Evolutionary conservation across 306 rosid genomes (phyloP).

Genomic region (Benincasa hispida): DNA sequence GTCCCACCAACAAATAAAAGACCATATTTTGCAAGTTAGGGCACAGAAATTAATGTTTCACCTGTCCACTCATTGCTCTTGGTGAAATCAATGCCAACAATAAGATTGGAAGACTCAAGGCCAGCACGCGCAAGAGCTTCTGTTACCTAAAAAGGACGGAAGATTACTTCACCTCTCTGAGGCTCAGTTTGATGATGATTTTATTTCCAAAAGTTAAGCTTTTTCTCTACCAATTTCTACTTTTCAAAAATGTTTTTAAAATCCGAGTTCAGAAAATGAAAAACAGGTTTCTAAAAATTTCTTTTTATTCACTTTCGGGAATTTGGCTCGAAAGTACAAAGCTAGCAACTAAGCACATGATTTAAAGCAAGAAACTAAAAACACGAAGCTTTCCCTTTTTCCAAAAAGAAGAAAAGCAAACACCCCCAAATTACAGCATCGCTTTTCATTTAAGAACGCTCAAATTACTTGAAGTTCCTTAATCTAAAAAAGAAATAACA

Average conservation of each 20-base stretch:
- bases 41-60: neutral
- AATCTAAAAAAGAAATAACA: neutral
- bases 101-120: slow-evolving; percentile 93
- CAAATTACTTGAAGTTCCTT: neutral
- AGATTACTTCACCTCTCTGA: neutral
- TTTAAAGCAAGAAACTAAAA: neutral
- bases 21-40: neutral
- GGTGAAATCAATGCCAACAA: slow-evolving; percentile 87
- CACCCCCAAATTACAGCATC: neutral
- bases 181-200: neutral
- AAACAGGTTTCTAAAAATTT: neutral
- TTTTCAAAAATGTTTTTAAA: neutral
- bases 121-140: slow-evolving; percentile 88
- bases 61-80: slow-evolving; percentile 99
- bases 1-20: slow-evolving; percentile 14
- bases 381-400: neutral
- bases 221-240: neutral
- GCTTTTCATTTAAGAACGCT: neutral
- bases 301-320: neutral
- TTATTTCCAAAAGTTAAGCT: neutral
- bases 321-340: neutral
- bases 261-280: neutral
- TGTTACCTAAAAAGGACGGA: slow-evolving; percentile 50
- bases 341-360: neutral
- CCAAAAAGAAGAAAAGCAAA: neutral